phyloP scores from a whole-genome alignment of 2,329 filamentous ascomycete genomes.

The Verticillium dahliae region DNA sequence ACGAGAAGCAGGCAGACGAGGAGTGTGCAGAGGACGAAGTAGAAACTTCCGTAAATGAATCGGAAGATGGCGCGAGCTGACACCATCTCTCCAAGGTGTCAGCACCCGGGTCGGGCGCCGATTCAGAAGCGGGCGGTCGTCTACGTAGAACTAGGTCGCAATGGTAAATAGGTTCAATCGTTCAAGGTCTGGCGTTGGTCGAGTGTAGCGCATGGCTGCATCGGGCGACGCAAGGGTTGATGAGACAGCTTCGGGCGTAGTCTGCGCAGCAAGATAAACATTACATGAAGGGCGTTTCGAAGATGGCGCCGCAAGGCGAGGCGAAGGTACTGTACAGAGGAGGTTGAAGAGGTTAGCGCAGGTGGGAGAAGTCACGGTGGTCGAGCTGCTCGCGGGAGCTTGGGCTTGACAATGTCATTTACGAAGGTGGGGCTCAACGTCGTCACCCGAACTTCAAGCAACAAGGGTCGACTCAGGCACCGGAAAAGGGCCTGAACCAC shows the following conservation, averaged over 20 bases:
- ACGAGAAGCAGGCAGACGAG: slow-evolving; percentile 69
- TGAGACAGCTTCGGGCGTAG: background rate
- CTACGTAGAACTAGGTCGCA: slow-evolving; percentile 3
- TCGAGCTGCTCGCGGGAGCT: background rate
- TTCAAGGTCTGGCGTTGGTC: slow-evolving; percentile 15
- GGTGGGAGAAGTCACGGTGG: background rate
- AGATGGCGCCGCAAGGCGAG: background rate
- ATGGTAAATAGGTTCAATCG: slow-evolving; percentile 9
- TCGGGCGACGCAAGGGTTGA: background rate
- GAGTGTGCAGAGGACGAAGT: slow-evolving; percentile 68
- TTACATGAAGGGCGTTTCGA: background rate
- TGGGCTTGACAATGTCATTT: background rate
- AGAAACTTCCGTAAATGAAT: slow-evolving; percentile 75
- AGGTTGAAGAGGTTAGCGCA: background rate
- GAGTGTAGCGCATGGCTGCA: slow-evolving; percentile 12
- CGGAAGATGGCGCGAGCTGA: slow-evolving; percentile 56
- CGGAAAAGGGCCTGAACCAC: background rate
- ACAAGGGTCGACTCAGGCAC: background rate
- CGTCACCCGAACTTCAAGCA: background rate
- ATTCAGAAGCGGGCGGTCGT: slow-evolving; percentile 4
- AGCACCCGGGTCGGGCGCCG: slow-evolving; percentile 9
- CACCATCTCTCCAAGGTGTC: slow-evolving; percentile 24
- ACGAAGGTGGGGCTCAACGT: background rate
- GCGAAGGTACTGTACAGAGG: background rate
- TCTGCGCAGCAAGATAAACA: background rate